phyloP scores from a whole-genome alignment of 2,329 filamentous ascomycete genomes.

The Aphanocladium album region DNA sequence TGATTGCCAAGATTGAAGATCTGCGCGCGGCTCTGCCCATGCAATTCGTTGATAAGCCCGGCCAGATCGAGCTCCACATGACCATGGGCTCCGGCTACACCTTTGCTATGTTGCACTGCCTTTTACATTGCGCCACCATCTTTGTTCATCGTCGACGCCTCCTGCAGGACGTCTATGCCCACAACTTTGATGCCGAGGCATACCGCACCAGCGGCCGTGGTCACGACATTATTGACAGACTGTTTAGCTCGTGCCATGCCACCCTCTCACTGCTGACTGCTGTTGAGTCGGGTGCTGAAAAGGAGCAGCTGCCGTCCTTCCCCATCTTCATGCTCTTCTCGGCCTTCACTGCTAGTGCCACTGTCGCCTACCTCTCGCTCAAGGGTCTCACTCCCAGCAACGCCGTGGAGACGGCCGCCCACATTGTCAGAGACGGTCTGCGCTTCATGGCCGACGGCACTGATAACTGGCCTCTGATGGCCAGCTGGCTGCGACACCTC shows the following conservation, averaged over 20 bases:
- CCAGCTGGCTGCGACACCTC: slow-evolving; percentile 55
- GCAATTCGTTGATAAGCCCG: slow-evolving; percentile 57
- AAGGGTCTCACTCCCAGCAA: slow-evolving; percentile 54
- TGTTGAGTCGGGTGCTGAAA: slow-evolving; percentile 52
- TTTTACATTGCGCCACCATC: slow-evolving; percentile 56
- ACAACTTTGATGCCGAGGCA: slow-evolving; percentile 47
- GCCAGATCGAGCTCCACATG: slow-evolving; percentile 57
- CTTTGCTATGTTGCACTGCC: slow-evolving; percentile 58
- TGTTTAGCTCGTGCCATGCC: slow-evolving; percentile 55
- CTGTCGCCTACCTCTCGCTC: slow-evolving; percentile 57
- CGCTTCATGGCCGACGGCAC: slow-evolving; percentile 55
- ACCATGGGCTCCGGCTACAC: slow-evolving; percentile 60
- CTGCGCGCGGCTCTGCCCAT: slow-evolving; percentile 51
- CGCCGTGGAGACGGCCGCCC: slow-evolving; percentile 51
- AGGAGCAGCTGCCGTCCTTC: slow-evolving; percentile 55
- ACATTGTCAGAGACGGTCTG: slow-evolving; percentile 54
- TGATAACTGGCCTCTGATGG: slow-evolving; percentile 55
- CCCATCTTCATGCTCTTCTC: slow-evolving; percentile 61
- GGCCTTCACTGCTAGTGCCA: slow-evolving; percentile 56
- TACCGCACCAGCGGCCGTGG: slow-evolving; percentile 47
- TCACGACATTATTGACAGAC: slow-evolving; percentile 50
- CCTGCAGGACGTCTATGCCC: slow-evolving; percentile 51
- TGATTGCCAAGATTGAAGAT: slow-evolving; percentile 51
- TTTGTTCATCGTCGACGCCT: slow-evolving; percentile 57
- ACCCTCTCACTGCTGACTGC: slow-evolving; percentile 52